phyloP scores from a whole-genome alignment of 768 basidiomycete genomes.

The Amanita muscaria region DNA sequence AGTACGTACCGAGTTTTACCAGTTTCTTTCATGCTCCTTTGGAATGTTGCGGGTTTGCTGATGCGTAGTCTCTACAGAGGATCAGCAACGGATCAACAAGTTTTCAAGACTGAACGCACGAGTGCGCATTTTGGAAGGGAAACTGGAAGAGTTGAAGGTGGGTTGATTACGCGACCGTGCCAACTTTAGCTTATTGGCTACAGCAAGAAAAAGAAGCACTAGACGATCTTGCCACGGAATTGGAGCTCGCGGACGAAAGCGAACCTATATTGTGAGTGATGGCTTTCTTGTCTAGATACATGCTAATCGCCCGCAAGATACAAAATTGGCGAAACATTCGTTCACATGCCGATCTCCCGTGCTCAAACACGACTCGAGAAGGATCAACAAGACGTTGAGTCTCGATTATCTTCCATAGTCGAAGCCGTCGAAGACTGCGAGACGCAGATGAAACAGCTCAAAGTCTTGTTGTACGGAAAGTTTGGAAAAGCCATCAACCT shows the following conservation, averaged over 20 bases:
- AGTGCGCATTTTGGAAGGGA: constrained; percentile 61
- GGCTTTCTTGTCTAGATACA: background rate
- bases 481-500: constrained; percentile 92
- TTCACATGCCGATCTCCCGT: constrained; percentile 61
- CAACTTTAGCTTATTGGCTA: too few species aligned
- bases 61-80: constrained; percentile 34
- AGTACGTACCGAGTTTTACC: constrained; percentile 1
- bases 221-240: constrained; percentile 79
- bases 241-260: constrained; percentile 86
- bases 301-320: too few species aligned
- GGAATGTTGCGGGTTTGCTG: background rate
- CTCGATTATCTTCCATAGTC: constrained; percentile 43
- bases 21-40: background rate
- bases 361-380: constrained; percentile 66
- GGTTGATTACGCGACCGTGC: background rate
- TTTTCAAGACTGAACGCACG: constrained; percentile 90
- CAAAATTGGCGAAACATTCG: constrained; percentile 83
- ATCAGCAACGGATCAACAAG: constrained; percentile 84
- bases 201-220: constrained; percentile 94
- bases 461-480: constrained; percentile 76
- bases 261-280: constrained; percentile 60
- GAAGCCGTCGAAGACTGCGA: constrained; percentile 56
- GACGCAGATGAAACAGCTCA: constrained; percentile 70
- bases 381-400: constrained; percentile 54
- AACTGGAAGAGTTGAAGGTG: constrained; percentile 68